Evolutionary conservation across 495 filamentous ascomycete species (phyloP).

Genomic region (Xylaria intraflava): DNA sequence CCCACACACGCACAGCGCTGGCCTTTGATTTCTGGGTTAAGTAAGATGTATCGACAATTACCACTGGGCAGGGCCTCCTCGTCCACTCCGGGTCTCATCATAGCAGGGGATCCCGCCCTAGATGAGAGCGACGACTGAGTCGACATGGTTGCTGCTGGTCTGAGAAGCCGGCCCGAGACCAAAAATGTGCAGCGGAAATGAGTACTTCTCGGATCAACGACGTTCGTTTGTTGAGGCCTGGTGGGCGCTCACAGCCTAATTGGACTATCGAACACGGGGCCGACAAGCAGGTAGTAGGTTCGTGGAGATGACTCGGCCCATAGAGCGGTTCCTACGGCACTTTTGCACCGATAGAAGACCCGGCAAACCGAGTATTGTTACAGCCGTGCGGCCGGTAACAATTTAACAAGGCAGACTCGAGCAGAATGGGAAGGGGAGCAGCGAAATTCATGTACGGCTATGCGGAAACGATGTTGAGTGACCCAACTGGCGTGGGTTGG

Average conservation of each 20-base stretch:
- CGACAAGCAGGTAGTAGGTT: constrained; percentile 17
- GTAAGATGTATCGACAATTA: constrained; percentile 50
- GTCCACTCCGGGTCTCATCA: constrained; percentile 16
- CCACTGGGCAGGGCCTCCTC: constrained; percentile 44
- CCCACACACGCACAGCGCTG: constrained; percentile 49
- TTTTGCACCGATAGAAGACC: constrained; percentile 3
- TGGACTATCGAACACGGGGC: constrained; percentile 23
- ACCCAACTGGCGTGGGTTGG: constrained; percentile 2
- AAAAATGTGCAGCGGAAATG: not conserved
- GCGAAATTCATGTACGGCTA: constrained; percentile 6
- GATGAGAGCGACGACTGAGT: constrained; percentile 17
- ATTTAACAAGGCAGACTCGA: not conserved
- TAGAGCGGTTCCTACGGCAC: constrained; percentile 21
- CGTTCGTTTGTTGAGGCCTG: not conserved
- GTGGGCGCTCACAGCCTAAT: constrained; percentile 12
- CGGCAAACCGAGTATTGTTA: constrained; percentile 7
- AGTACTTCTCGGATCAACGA: not conserved
- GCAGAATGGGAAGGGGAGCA: not conserved
- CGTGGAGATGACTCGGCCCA: constrained; percentile 23
- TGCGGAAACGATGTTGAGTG: constrained; percentile 1
- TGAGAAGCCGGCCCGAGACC: constrained; percentile 8
- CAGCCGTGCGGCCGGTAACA: not conserved
- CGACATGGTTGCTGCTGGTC: constrained; percentile 15
- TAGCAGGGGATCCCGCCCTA: constrained; percentile 10
- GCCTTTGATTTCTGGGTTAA: constrained; percentile 48